A percentile compares a stretch with the other conserved stretches of the same genome.
Evolutionary conservation across 2,329 filamentous ascomycete genomes (phyloP).

Genomic region (Ceratocystis albifundus): DNA sequence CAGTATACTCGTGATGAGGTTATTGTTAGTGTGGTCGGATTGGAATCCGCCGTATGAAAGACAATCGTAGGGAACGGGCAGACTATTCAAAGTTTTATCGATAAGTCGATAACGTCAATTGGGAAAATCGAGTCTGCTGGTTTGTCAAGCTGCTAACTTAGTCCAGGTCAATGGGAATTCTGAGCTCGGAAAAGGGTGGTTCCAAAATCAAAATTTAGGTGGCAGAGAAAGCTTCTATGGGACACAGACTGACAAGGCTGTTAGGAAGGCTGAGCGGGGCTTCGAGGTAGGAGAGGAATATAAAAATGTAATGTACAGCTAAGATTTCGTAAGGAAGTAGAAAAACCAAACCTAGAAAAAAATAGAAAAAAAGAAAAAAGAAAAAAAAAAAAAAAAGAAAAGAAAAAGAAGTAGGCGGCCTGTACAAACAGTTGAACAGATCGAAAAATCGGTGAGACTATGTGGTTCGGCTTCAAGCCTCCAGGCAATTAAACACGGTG

Average conservation of each 20-base stretch:
- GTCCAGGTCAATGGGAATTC: neutral
- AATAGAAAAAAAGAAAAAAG: too few relatives aligned
- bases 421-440: neutral
- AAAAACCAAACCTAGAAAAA: neutral
- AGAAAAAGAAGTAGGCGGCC: neutral
- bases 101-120: neutral
- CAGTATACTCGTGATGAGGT: neutral
- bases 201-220: neutral
- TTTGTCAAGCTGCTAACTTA: neutral
- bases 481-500: constrained; percentile 5
- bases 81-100: neutral
- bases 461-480: constrained; percentile 5
- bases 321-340: neutral
- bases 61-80: neutral
- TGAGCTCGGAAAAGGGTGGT: neutral
- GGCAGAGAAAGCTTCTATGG: neutral
- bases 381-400: too few relatives aligned
- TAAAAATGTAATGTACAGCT: constrained; percentile 5
- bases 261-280: constrained; percentile 16
- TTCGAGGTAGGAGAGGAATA: neutral
- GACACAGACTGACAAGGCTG: constrained; percentile 13
- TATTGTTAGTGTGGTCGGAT: neutral
- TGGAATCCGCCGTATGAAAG: neutral
- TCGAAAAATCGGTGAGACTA: neutral
- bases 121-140: neutral